Evolutionary conservation across 495 filamentous ascomycete species (phyloP), one percentile per base, ranked within the genome.

Genomic region (Aspergillus baeticus): DNA sequence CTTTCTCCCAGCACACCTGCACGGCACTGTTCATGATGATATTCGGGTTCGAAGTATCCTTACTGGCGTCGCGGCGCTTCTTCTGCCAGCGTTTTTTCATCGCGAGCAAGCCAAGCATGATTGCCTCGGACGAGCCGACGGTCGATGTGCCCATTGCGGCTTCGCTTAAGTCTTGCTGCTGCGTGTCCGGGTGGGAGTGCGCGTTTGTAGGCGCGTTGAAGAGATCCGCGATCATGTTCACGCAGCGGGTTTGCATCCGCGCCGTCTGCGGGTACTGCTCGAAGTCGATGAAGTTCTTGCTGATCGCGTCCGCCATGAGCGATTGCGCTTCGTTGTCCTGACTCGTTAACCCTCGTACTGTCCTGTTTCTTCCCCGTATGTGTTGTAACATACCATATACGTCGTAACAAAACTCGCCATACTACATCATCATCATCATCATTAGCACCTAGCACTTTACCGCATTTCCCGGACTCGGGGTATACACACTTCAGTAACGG

Each of bases 41-140:
- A 74, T 96, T 96, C 42, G 92, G 92, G 11, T 76, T 77, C 54
- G 89, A 85, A 58, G 58, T 77, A 57, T 90, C 80, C 75, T 92
- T 91, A 51, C 90, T 90, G 31, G 79, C 87, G 29, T 84, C 89
- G 60, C 85, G 80, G 61, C 91, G 87, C 75, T 84, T 83, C 68
- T 92, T 91, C 75, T 90, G 85, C 92, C 92, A 96, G 58, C 86
- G 85, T 77, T 88, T 93, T 85, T 96, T 96, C 91, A 96, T 96
- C 48, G 91, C 91, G 17, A 96, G 80, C 3, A 89, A 88, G 42
- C 77, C 90, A 10, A 96, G 84, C 88, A 95, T 94, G 70, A 95
- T 93, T 57, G 91, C 92, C 69, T 95, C 90, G 26, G 89, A 92
- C 58, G 84, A 89, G 34, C 92, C 91, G 58, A 96, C 86, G 48